Percentiles rank a stretch among this genome's conserved stretches.
These are phyloP conservation scores for Sporothrix humicola DNA, from an alignment of 2,329 filamentous ascomycete genomes.

Conservation along the genomic window DNA sequence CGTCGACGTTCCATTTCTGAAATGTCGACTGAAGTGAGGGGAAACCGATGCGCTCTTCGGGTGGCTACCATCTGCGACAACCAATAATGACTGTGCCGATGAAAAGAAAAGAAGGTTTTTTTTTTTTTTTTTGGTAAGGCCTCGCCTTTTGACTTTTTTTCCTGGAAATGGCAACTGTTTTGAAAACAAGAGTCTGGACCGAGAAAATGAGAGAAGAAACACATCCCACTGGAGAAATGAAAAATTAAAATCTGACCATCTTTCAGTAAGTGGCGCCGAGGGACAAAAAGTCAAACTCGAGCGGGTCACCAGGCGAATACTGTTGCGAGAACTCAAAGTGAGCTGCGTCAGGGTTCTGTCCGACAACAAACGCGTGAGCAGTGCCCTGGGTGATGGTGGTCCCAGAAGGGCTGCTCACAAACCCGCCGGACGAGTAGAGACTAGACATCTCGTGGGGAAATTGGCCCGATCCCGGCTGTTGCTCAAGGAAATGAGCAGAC, in stretches of 20 bases:
- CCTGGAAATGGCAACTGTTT: not conserved
- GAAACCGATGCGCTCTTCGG: not conserved
- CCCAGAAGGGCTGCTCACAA: conserved; percentile 24
- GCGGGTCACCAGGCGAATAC: conserved; percentile 2
- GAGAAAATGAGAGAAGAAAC: not conserved
- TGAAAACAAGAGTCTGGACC: not conserved
- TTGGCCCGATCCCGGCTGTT: conserved; percentile 31
- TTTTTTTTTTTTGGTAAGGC: conserved; percentile 11
- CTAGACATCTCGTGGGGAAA: conserved; percentile 20
- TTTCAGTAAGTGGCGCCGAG: not conserved
- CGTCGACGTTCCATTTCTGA: not conserved
- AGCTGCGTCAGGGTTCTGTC: not conserved
- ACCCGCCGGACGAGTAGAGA: conserved; percentile 4
- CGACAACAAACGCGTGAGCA: not conserved
- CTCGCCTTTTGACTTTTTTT: conserved; percentile 10
- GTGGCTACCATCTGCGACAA: not conserved
- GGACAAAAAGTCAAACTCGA: conserved; percentile 15
- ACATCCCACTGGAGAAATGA: conserved; percentile 2
- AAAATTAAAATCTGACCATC: not conserved
- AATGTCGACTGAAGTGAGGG: not conserved
- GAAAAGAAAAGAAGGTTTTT: too few species aligned
- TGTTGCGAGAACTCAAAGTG: conserved; percentile 4
- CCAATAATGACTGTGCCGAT: not conserved
- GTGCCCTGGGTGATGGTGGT: conserved; percentile 32
- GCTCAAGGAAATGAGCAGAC: conserved; percentile 40